phyloP scores from a whole-genome alignment of 495 filamentous ascomycete genomes.

The Staphylotrichum longicolle region DNA sequence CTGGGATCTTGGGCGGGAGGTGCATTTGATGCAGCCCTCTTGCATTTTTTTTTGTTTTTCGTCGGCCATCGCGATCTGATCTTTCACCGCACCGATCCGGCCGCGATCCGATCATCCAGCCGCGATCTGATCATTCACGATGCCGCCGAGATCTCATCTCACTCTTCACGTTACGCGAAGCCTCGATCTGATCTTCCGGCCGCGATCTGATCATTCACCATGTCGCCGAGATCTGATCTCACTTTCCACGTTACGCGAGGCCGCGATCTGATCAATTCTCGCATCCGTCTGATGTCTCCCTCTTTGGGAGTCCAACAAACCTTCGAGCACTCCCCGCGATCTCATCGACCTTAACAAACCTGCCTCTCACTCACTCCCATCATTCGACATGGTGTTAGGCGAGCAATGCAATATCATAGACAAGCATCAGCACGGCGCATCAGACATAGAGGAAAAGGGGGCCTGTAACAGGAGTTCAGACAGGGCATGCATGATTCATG shows the following conservation, averaged over 20 bases:
- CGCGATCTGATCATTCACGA: no score
- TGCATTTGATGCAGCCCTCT: neutral
- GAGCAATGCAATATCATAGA: neutral
- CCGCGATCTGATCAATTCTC: slow-evolving; percentile 1
- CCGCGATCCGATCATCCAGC: no score
- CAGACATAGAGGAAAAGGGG: neutral
- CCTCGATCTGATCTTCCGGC: neutral
- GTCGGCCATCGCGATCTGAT: no score
- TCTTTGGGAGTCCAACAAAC: no score
- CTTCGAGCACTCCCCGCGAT: neutral
- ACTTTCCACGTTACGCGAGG: neutral
- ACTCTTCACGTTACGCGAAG: neutral
- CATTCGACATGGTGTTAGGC: neutral
- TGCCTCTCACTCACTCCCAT: no score
- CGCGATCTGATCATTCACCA: neutral
- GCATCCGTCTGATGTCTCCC: neutral
- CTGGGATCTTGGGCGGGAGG: no score
- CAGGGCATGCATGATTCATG: neutral
- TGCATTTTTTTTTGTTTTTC: neutral
- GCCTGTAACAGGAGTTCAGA: neutral
- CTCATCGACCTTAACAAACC: neutral
- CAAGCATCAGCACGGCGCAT: neutral
- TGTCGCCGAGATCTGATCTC: neutral
- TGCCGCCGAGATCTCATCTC: no score
- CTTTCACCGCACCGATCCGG: no score